phyloP scores from a whole-genome alignment of 257 asterid species.

The Solanum pimpinellifolium region DNA sequence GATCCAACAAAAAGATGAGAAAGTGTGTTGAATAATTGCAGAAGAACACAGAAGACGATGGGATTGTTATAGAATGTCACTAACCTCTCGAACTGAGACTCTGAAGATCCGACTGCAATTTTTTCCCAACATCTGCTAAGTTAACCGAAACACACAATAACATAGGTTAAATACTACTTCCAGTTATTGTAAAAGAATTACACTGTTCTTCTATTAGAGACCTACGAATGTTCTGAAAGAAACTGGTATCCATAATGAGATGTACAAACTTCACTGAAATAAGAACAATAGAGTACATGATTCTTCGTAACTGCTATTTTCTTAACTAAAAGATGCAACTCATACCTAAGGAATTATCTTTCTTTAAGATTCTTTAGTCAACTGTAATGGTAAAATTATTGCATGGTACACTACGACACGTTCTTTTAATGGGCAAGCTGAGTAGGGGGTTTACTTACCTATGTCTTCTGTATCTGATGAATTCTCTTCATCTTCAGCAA shows the following conservation, averaged over 20 bases:
- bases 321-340: neutral
- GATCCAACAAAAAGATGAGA: neutral
- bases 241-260: neutral
- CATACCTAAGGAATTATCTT: neutral
- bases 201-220: neutral
- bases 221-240: neutral
- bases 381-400: neutral
- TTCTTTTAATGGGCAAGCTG: neutral
- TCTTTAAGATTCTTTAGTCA: neutral
- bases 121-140: constrained; percentile 36
- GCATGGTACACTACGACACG: neutral
- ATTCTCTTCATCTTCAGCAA: constrained; percentile 54
- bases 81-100: constrained; percentile 62
- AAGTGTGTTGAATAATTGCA: neutral
- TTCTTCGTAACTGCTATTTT: neutral
- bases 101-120: constrained; percentile 59
- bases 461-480: constrained; percentile 63
- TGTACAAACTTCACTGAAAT: neutral
- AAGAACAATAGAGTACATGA: neutral
- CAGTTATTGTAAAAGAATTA: neutral
- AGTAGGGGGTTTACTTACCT: constrained; percentile 47
- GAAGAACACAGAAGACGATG: neutral
- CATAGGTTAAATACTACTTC: neutral
- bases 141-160: constrained; percentile 27
- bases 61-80: neutral